Evolutionary conservation across 495 filamentous ascomycete species (phyloP).

Genomic region (Penicillium pulvis): DNA sequence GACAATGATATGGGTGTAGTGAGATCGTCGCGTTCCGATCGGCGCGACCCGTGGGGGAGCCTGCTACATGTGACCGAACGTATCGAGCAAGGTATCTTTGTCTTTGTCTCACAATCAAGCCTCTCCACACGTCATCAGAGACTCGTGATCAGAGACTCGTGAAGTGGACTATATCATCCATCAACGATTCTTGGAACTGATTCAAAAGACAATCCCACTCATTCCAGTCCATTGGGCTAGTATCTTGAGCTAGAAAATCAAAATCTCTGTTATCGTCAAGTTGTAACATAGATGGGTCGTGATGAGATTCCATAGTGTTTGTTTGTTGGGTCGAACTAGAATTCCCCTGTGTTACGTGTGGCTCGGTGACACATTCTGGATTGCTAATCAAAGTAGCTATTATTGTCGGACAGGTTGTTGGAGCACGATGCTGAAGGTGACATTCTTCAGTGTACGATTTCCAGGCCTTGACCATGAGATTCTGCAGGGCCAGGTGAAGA

Average conservation of each 20-base stretch:
- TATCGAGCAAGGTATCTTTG: no score
- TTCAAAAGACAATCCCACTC: constrained; percentile 39
- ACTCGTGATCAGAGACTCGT: neutral
- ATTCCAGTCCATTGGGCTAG: constrained; percentile 37
- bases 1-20: neutral
- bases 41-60: no score
- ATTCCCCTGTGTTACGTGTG: neutral
- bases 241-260: constrained; percentile 16
- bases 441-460: constrained; percentile 32
- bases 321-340: neutral
- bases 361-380: constrained; percentile 1
- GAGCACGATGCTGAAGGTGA: constrained; percentile 16
- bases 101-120: neutral
- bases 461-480: constrained; percentile 43
- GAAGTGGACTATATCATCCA: constrained; percentile 19
- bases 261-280: constrained; percentile 12
- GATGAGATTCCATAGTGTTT: constrained; percentile 10
- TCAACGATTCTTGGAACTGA: constrained; percentile 30
- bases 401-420: constrained; percentile 30
- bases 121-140: neutral
- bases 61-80: no score
- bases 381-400: constrained; percentile 14
- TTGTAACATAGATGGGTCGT: constrained; percentile 5
- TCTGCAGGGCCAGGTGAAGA: constrained; percentile 38
- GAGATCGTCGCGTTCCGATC: neutral